These are phyloP conservation scores for Trichophyton verrucosum DNA, from an alignment of 2,329 filamentous ascomycete species.

Conservation along the genomic window DNA sequence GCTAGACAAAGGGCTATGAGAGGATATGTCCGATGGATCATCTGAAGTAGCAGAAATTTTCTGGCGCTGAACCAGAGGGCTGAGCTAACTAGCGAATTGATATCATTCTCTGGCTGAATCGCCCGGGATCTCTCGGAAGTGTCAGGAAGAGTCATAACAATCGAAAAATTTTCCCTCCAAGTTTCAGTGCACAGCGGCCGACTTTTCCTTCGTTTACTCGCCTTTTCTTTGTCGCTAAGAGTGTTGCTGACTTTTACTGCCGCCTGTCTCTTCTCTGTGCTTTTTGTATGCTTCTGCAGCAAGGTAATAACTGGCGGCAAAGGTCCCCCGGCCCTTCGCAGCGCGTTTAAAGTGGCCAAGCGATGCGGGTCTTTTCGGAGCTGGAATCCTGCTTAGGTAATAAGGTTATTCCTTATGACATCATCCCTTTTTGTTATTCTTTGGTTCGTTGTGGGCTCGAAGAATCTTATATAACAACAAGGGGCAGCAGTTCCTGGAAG, in stretches of 20 bases:
- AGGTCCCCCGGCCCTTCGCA: background rate
- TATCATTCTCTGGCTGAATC: background rate
- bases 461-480: background rate
- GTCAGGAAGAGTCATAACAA: background rate
- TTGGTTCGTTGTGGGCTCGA: background rate
- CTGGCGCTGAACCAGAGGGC: background rate
- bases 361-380: background rate
- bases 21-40: background rate
- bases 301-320: background rate
- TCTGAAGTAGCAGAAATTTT: constrained; percentile 1
- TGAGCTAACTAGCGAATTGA: background rate
- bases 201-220: background rate
- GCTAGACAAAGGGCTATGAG: background rate
- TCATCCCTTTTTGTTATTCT: background rate
- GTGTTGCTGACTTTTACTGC: background rate
- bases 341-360: background rate
- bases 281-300: background rate
- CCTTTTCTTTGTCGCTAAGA: background rate
- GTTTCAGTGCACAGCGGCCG: background rate
- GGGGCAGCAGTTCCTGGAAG: background rate
- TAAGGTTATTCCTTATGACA: background rate
- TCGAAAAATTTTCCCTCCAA: background rate
- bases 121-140: background rate
- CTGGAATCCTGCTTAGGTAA: background rate
- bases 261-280: background rate